Base-by-base conservation (phyloP, 768 basidiomycete species). In the Boletellus ananas region DNA sequence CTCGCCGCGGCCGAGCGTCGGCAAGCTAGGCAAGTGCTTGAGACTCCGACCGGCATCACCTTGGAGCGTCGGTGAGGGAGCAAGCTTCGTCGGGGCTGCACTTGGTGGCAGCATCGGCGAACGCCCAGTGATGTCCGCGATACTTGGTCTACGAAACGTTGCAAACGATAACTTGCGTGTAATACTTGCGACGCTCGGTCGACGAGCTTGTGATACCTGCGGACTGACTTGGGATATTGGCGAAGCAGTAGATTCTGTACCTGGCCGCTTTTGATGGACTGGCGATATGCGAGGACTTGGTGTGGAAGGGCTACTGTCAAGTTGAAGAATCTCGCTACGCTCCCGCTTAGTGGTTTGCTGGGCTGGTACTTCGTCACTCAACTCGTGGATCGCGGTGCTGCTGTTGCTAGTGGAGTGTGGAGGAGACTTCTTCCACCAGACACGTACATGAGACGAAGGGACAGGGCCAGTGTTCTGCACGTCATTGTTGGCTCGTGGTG, bases 91-190 rank as follows among this genome's bases (percentile, higher is more conserved):
- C 7, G 49, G 8, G 8, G 25, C 56, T 21, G 56, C 31, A 18
- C 54, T 59, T 7, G 17, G 51, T 11, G 66, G 58, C 3, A 46
- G 57, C 17, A 58, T 50, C 12, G 59, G 62, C 18, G 59, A 34
- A 23, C 56, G 54, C 34, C 64, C 49, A 13, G 21, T 43, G 43
- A 61, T 46, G n/a, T 64, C 66, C 17, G 52, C 37, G 18, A 58
- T 14, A 10, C 65, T 68, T 2, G 57, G 58, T 46, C 55, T 55
- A 18, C 67, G 67, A 27, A 66, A 66, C 20, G 56, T 58, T n/a
- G 57, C 60, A 37, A 68, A 66, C 11, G 65, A 68, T 14, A 68
- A 34, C 45, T 66, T 68, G n/a, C 61, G 66, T 3, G 65, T 66
- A 37, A 66, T 65, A 25, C 61, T 68, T 33, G 56, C 66, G 10